phyloP scores from a whole-genome alignment of 495 filamentous ascomycete genomes.

The Venustampulla echinocandica region DNA sequence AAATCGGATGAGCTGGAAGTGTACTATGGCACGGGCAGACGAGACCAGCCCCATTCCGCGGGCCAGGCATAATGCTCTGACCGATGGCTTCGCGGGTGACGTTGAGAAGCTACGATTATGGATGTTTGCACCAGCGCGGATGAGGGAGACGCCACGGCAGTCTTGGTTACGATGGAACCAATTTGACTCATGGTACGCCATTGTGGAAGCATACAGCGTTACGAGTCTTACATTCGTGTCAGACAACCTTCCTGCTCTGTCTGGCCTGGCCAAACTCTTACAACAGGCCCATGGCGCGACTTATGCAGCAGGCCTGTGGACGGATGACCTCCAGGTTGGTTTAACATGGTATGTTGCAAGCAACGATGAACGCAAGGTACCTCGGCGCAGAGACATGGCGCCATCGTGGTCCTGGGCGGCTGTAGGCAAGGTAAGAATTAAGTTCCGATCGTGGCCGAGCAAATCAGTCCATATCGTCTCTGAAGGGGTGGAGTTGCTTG shows the following conservation, averaged over 20 bases:
- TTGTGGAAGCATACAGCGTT: not conserved
- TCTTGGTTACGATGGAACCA: not conserved
- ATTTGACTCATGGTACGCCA: not conserved
- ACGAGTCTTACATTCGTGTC: not conserved
- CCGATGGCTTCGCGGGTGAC: not conserved
- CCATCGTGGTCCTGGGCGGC: not conserved
- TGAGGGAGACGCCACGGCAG: not conserved
- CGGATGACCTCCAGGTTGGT: not conserved
- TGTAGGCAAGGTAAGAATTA: no score
- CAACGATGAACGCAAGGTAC: not conserved
- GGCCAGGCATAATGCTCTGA: not conserved
- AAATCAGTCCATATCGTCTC: no score
- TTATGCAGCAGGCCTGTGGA: conserved; percentile 3
- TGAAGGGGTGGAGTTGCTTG: no score
- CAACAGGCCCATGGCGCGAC: not conserved
- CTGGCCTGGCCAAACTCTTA: not conserved
- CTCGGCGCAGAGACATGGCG: not conserved
- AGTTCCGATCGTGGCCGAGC: no score
- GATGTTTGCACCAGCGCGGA: not conserved
- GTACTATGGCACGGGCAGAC: no score
- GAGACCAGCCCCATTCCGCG: no score
- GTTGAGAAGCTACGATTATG: not conserved
- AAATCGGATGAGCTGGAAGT: not conserved
- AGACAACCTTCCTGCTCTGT: conserved; percentile 7
- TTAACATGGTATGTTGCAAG: not conserved